phyloP scores from a whole-genome alignment of 768 basidiomycete genomes.

The Hydnum rufescens region DNA sequence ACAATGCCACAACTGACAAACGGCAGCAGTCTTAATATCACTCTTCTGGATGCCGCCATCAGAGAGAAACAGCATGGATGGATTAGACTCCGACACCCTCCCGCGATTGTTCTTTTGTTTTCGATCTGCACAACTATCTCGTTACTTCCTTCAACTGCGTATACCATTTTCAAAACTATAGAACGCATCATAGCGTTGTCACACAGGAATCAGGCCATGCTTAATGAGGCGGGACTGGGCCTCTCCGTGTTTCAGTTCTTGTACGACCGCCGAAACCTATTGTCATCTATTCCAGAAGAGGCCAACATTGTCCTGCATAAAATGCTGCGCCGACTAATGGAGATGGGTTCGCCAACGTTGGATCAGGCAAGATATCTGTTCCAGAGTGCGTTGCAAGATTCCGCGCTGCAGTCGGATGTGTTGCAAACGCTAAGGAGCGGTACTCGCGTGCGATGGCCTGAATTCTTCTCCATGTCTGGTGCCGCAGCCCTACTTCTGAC shows the following conservation, averaged over 20 bases:
- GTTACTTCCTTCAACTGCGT: conserved; percentile 23
- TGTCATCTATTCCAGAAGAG: background rate
- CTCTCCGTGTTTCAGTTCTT: conserved; percentile 33
- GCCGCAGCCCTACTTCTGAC: conserved; percentile 30
- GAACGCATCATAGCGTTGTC: conserved; percentile 39
- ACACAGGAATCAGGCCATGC: conserved; percentile 50
- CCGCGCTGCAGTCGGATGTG: conserved; percentile 16
- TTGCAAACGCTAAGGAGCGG: conserved; percentile 49
- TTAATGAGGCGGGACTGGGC: conserved; percentile 40
- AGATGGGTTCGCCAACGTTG: conserved; percentile 46
- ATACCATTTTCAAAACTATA: conserved; percentile 36
- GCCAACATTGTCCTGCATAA: conserved; percentile 27
- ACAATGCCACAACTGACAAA: no score
- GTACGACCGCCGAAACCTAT: conserved; percentile 11
- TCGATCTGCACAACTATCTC: conserved; percentile 22
- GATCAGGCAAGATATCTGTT: conserved; percentile 45
- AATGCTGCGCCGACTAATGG: conserved; percentile 45
- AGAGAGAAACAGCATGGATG: background rate
- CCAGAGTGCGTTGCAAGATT: conserved; percentile 17
- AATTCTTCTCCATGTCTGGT: conserved; percentile 52
- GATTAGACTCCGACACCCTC: conserved; percentile 20
- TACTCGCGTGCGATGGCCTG: conserved; percentile 59
- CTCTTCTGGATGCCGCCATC: background rate
- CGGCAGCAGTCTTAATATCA: background rate
- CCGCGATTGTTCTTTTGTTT: conserved; percentile 42